These are phyloP conservation scores for Pyrrhoderma noxium DNA, from an alignment of 1,284 basidiomycete species.

Conservation along the genomic window DNA sequence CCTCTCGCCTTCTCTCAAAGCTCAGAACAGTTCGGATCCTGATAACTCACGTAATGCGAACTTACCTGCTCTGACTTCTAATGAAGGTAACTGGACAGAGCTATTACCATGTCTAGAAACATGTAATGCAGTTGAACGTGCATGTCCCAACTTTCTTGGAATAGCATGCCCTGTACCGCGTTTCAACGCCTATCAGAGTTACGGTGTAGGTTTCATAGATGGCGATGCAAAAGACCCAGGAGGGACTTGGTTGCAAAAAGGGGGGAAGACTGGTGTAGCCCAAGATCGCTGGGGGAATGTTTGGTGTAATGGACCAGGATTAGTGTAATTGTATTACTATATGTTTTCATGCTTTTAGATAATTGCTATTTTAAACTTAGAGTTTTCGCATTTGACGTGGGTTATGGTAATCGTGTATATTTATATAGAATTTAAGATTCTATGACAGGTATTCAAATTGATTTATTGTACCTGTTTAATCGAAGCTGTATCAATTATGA, in stretches of 20 bases:
- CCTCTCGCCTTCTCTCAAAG: slow-evolving; percentile 22
- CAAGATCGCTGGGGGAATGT: slow-evolving; percentile 73
- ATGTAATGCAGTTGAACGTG: slow-evolving; percentile 66
- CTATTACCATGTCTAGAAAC: slow-evolving; percentile 74
- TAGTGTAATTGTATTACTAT: background rate
- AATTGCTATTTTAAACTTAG: background rate
- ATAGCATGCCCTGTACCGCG: slow-evolving; percentile 62
- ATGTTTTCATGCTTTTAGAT: background rate
- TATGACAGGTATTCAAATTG: too few species aligned
- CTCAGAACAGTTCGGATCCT: slow-evolving; percentile 30
- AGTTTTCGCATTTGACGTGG: background rate
- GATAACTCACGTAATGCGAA: slow-evolving; percentile 36
- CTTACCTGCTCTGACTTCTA: slow-evolving; percentile 34
- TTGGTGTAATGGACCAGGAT: slow-evolving; percentile 46
- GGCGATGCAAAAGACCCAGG: slow-evolving; percentile 38
- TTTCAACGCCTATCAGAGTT: slow-evolving; percentile 64
- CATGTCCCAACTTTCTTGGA: slow-evolving; percentile 66
- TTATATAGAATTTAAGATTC: too few species aligned
- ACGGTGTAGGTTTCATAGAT: slow-evolving; percentile 70
- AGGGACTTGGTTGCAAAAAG: slow-evolving; percentile 26
- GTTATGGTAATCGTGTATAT: too few species aligned
- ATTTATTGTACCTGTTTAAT: too few species aligned
- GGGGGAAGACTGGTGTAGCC: slow-evolving; percentile 44
- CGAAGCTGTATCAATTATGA: too few species aligned
- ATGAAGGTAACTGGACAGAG: slow-evolving; percentile 40